Evolutionary conservation across 495 filamentous ascomycete species (phyloP).

Genomic region (Trichocladium uniseriatum): DNA sequence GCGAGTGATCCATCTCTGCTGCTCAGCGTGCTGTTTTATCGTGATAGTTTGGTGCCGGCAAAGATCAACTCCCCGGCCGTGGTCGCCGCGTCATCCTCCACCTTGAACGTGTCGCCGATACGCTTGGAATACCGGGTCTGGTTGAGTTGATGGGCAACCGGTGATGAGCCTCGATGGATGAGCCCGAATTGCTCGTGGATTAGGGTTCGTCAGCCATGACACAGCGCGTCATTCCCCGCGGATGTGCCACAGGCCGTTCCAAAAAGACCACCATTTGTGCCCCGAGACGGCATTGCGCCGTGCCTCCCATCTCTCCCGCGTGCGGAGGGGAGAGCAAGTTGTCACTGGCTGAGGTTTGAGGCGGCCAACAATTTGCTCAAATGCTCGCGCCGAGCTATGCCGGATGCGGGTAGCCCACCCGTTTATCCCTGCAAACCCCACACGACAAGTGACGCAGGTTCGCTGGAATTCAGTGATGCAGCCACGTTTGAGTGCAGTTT

Average conservation of each 20-base stretch:
- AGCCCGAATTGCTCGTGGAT: too few species aligned
- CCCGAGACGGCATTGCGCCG: neutral
- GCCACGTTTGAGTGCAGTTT: too few species aligned
- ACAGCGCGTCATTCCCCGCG: too few species aligned
- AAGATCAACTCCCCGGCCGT: neutral
- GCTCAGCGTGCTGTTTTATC: neutral
- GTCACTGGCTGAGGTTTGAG: slow-evolving; percentile 17
- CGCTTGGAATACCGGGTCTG: too few species aligned
- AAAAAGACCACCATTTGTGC: neutral
- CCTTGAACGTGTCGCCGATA: too few species aligned
- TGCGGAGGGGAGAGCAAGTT: slow-evolving; percentile 20
- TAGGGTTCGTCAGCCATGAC: too few species aligned
- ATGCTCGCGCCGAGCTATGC: slow-evolving; percentile 21
- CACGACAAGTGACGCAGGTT: too few species aligned
- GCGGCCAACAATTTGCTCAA: slow-evolving; percentile 42
- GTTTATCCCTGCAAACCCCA: neutral
- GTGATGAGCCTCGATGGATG: too few species aligned
- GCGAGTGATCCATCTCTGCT: slow-evolving; percentile 22
- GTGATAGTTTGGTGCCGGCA: too few species aligned
- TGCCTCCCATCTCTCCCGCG: neutral
- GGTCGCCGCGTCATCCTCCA: neutral
- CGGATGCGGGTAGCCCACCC: slow-evolving; percentile 5
- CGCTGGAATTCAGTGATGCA: too few species aligned
- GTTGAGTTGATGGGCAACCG: neutral
- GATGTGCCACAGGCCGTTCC: too few species aligned